phyloP scores from a whole-genome alignment of 495 filamentous ascomycete species.

The Penicillium bialowiezense region DNA sequence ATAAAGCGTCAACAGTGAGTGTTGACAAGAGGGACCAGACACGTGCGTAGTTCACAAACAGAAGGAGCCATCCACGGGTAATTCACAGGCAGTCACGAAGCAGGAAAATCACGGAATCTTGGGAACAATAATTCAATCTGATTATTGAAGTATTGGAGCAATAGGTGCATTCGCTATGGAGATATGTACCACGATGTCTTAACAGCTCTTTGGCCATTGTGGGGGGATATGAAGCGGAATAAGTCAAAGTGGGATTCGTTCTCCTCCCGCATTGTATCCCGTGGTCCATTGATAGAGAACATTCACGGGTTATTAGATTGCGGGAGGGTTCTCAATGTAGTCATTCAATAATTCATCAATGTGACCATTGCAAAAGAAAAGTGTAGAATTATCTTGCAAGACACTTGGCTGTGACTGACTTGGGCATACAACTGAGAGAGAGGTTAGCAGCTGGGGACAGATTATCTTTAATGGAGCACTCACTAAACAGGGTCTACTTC shows the following conservation, averaged over 20 bases:
- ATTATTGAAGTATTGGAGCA: background rate
- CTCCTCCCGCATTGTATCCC: constrained; percentile 77
- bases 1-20: no score
- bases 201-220: constrained; percentile 40
- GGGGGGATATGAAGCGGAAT: constrained; percentile 48
- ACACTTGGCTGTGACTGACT: constrained; percentile 56
- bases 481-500: constrained; percentile 88
- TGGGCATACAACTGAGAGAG: constrained; percentile 66
- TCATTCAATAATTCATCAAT: background rate
- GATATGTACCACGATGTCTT: constrained; percentile 43
- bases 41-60: no score
- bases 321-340: constrained; percentile 47
- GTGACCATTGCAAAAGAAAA: no score
- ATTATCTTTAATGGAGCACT: constrained; percentile 27
- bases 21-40: no score
- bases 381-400: constrained; percentile 40
- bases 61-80: no score
- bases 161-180: background rate
- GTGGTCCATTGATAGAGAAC: constrained; percentile 42
- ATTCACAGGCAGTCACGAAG: no score
- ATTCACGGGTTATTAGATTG: constrained; percentile 70
- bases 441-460: constrained; percentile 2
- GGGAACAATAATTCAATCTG: background rate
- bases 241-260: constrained; percentile 47
- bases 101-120: no score